Conservation (phyloP, 2,329 filamentous ascomycete species). For the Aspergillus puulaauensis region DNA sequence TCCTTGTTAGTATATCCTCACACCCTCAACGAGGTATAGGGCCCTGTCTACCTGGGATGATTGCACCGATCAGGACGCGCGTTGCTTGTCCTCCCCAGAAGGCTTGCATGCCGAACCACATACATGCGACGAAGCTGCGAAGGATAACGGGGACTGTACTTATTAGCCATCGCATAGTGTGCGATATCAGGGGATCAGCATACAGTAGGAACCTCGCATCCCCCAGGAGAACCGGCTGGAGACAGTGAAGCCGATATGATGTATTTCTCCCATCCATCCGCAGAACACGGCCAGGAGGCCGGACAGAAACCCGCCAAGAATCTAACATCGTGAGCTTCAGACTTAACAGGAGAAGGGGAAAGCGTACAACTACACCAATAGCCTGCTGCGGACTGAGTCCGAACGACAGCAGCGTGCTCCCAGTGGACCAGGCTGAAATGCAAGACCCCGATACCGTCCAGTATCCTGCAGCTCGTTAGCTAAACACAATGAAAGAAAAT, state of each 20-base stretch:
- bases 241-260: slow-evolving; percentile 12
- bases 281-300: slow-evolving; percentile 1
- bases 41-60: slow-evolving; percentile 2
- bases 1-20: neutral
- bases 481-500: neutral
- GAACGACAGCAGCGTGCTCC: slow-evolving; percentile 7
- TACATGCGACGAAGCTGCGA: slow-evolving; percentile 6
- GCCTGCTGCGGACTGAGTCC: slow-evolving; percentile 11
- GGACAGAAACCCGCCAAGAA: slow-evolving; percentile 4
- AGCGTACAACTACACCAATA: neutral
- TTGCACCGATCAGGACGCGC: slow-evolving; percentile 9
- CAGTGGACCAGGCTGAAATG: slow-evolving; percentile 5
- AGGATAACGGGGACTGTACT: slow-evolving; percentile 9
- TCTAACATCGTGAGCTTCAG: neutral
- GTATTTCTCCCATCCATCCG: slow-evolving; percentile 11
- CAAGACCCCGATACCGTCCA: slow-evolving; percentile 5
- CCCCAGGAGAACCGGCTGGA: slow-evolving; percentile 5
- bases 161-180: neutral
- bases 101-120: slow-evolving; percentile 14
- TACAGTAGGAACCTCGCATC: slow-evolving; percentile 12
- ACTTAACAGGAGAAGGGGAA: neutral
- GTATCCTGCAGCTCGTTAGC: neutral
- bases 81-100: slow-evolving; percentile 12
- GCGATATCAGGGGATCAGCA: neutral
- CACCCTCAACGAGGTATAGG: neutral